Evolutionary conservation across 129 eudicot genomes (phyloP).

Genomic region (Flaveria bidentis): DNA sequence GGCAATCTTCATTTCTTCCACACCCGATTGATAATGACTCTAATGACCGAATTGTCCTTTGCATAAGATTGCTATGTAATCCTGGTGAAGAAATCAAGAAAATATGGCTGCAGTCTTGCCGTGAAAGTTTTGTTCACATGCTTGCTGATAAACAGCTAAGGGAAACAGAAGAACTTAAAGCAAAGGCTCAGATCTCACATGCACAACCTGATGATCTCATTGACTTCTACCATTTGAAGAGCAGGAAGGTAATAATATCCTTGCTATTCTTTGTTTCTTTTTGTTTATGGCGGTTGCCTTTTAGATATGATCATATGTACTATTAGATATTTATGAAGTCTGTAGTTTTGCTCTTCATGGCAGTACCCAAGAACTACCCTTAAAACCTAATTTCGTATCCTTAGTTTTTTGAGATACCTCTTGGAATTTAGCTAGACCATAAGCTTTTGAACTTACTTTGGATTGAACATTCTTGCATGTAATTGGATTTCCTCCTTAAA

Average conservation of each 20-base stretch:
- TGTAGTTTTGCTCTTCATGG: too few relatives aligned
- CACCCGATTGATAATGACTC: conserved; percentile 97
- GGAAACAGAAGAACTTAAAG: conserved; percentile 89
- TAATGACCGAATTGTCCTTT: conserved; percentile 73
- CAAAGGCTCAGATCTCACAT: conserved; percentile 81
- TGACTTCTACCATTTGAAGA: conserved; percentile 95
- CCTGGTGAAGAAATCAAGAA: conserved; percentile 70
- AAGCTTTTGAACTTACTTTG: too few relatives aligned
- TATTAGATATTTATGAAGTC: too few relatives aligned
- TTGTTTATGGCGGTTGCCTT: too few relatives aligned
- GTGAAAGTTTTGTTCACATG: conserved; percentile 94
- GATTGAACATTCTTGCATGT: too few relatives aligned
- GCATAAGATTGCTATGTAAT: conserved; percentile 72
- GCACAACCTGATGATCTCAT: conserved; percentile 98
- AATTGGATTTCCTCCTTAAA: too few relatives aligned
- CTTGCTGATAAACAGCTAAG: conserved; percentile 92
- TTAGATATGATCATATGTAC: too few relatives aligned
- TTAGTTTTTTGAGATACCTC: too few relatives aligned
- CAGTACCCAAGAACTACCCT: too few relatives aligned
- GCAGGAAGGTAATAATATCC: conserved; percentile 66
- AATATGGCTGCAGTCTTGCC: conserved; percentile 91
- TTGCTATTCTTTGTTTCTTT: too few relatives aligned
- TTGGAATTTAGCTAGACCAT: too few relatives aligned
- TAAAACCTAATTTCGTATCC: too few relatives aligned
- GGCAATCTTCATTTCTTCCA: conserved; percentile 87